Conservation (phyloP, 352 stramenopile genomes). For the Chrysophaeum taylorii region DNA sequence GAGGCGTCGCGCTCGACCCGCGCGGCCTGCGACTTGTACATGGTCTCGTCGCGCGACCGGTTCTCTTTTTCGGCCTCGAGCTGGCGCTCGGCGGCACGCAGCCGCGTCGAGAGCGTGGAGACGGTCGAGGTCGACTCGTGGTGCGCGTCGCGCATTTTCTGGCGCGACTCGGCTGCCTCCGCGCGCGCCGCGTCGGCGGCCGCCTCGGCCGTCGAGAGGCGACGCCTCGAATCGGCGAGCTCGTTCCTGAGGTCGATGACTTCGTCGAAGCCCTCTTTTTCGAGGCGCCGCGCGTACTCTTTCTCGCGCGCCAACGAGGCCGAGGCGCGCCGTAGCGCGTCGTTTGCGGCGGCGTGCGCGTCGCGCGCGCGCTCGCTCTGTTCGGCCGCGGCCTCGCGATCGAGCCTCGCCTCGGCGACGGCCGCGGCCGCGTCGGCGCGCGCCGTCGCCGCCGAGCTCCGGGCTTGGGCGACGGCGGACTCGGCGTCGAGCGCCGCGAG, state of each 20-base stretch:
- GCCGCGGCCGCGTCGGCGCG: not conserved
- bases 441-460: not conserved
- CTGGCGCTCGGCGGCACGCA: not conserved
- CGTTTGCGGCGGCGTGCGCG: not conserved
- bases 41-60: not conserved
- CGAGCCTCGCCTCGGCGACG: not conserved
- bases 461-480: not conserved
- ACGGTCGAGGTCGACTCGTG: not conserved
- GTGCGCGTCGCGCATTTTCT: not conserved
- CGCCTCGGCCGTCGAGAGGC: not conserved
- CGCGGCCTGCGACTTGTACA: not conserved
- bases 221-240: not conserved
- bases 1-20: not conserved
- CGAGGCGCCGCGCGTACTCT: not conserved
- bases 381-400: not conserved
- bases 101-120: not conserved
- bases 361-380: not conserved
- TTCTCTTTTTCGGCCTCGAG: not conserved
- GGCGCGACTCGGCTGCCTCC: not conserved
- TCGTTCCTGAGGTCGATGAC: not conserved
- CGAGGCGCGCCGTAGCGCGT: not conserved
- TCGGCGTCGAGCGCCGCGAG: not conserved
- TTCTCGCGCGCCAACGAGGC: not conserved
- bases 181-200: not conserved
- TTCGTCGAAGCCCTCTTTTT: not conserved